phyloP scores from a whole-genome alignment of 495 filamentous ascomycete genomes.

The Penicillium angulare region DNA sequence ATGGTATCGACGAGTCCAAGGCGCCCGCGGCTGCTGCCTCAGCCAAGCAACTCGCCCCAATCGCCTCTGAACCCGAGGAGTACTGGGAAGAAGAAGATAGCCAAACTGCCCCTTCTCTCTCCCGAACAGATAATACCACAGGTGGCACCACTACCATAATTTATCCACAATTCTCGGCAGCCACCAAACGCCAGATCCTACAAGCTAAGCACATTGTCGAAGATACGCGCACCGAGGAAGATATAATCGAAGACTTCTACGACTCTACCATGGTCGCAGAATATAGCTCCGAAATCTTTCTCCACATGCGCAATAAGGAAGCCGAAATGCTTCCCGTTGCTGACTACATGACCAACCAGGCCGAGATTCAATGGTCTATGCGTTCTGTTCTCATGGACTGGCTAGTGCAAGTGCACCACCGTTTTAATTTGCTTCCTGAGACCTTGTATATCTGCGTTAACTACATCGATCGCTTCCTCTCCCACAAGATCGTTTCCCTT shows the following conservation, averaged over 20 bases:
- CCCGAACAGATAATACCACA: conserved; percentile 79
- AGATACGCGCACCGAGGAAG: conserved; percentile 53
- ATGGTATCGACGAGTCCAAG: conserved; percentile 21
- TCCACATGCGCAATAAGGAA: conserved; percentile 86
- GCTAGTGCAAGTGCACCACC: conserved; percentile 92
- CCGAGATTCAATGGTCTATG: conserved; percentile 99
- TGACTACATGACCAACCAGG: conserved; percentile 94
- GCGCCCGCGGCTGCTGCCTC: background rate
- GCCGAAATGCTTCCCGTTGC: conserved; percentile 87
- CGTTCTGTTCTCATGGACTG: conserved; percentile 96
- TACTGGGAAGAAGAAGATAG: conserved; percentile 74
- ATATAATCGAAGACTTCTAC: conserved; percentile 81
- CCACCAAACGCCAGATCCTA: conserved; percentile 58
- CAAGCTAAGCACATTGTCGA: conserved; percentile 68
- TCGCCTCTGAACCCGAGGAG: conserved; percentile 54
- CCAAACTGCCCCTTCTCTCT: conserved; percentile 61
- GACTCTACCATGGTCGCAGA: conserved; percentile 99
- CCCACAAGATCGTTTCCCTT: conserved; percentile 88
- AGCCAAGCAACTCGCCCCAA: conserved; percentile 7
- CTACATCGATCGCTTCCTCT: conserved; percentile 95
- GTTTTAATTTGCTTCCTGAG: conserved; percentile 88
- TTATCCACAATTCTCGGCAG: conserved; percentile 53
- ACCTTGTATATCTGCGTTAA: conserved; percentile 92
- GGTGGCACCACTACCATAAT: conserved; percentile 68
- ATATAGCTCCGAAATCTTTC: conserved; percentile 93